Evolutionary conservation across 352 stramenopile genomes (phyloP).

Genomic region (Globisporangium cylindrosporum): DNA sequence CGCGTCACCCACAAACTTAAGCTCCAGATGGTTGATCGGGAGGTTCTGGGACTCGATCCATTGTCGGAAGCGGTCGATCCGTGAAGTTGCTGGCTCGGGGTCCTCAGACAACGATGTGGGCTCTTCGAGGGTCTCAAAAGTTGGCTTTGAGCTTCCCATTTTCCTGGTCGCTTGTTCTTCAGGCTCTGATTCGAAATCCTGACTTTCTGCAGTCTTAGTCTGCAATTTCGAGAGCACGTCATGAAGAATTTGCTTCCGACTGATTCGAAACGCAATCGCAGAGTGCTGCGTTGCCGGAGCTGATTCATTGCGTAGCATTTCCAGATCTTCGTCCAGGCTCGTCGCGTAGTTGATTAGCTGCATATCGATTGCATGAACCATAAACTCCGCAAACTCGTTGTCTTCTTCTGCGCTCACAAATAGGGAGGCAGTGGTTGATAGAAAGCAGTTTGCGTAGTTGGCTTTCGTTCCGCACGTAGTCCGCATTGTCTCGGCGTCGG

Average conservation of each 20-base stretch:
- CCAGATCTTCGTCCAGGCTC: constrained; percentile 34
- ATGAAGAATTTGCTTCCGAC: constrained; percentile 50
- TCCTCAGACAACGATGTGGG: background rate
- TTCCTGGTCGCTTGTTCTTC: background rate
- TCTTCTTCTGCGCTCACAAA: constrained; percentile 7
- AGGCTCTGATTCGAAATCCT: background rate
- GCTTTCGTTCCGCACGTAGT: constrained; percentile 20
- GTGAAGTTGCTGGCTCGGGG: constrained; percentile 11
- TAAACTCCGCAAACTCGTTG: constrained; percentile 11
- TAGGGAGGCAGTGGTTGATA: constrained; percentile 13
- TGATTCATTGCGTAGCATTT: background rate
- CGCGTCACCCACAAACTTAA: constrained; percentile 41
- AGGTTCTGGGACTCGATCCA: constrained; percentile 42
- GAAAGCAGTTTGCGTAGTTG: constrained; percentile 35
- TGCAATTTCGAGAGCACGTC: constrained; percentile 21
- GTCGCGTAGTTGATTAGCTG: constrained; percentile 39
- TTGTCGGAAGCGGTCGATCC: constrained; percentile 30
- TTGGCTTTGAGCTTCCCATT: background rate
- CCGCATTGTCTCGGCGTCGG: constrained; percentile 16
- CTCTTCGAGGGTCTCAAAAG: background rate
- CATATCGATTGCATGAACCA: constrained; percentile 11
- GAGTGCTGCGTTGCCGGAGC: constrained; percentile 6
- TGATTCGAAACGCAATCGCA: constrained; percentile 44
- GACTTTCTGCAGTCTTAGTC: background rate
- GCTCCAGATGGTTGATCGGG: constrained; percentile 52